These are phyloP conservation scores for Aspergillus sp. DNA, from an alignment of 2,329 filamentous ascomycete species.

Conservation along the genomic window DNA sequence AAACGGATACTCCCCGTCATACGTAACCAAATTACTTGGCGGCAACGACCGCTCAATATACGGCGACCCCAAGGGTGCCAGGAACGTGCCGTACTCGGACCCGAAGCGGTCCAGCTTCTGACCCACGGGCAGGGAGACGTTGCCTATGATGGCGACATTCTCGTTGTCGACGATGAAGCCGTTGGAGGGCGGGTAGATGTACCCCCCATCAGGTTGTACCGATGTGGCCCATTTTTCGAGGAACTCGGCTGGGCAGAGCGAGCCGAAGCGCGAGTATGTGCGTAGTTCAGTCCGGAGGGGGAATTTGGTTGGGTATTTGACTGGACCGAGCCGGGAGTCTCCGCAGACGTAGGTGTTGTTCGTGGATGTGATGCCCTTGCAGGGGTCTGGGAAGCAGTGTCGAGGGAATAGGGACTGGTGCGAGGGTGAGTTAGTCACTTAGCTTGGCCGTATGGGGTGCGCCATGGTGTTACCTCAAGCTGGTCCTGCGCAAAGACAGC, in stretches of 20 bases:
- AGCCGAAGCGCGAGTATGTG: conserved; percentile 43
- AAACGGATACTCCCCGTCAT: conserved; percentile 41
- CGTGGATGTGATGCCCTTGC: conserved; percentile 33
- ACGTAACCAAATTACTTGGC: conserved; percentile 46
- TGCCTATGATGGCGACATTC: conserved; percentile 42
- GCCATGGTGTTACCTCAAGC: not conserved
- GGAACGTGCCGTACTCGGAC: conserved; percentile 44
- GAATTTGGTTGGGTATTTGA: conserved; percentile 32
- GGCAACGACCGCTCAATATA: conserved; percentile 51
- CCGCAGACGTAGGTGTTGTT: conserved; percentile 37
- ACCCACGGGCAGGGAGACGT: conserved; percentile 41
- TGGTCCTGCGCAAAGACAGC: not conserved
- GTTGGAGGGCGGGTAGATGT: conserved; percentile 42
- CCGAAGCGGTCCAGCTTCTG: conserved; percentile 53
- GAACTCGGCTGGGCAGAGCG: conserved; percentile 44
- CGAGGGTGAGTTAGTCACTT: not conserved
- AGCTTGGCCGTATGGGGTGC: not conserved
- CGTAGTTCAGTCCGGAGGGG: conserved; percentile 30
- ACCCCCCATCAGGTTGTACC: conserved; percentile 13
- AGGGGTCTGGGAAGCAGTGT: conserved; percentile 25
- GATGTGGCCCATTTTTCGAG: conserved; percentile 21
- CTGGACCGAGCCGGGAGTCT: conserved; percentile 40
- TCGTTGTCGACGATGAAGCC: conserved; percentile 44
- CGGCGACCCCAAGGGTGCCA: conserved; percentile 47
- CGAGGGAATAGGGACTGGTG: conserved; percentile 5